Base-by-base conservation (phyloP, 23 red algal genomes). In the Gracilaria gracilis region DNA sequence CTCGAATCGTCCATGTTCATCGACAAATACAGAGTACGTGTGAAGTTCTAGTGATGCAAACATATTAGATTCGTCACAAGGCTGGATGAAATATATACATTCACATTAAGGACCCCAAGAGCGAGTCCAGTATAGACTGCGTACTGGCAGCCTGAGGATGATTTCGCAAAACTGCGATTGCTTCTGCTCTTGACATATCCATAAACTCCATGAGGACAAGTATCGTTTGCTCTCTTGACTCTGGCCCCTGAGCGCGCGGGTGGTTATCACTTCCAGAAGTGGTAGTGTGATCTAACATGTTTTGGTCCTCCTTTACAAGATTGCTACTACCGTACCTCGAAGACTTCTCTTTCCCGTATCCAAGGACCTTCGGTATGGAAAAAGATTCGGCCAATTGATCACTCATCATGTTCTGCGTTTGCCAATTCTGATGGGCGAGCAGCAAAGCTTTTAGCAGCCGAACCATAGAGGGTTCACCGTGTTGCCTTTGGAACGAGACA, bases 151-250 rank as follows among this genome's bases (percentile, higher is more conserved):
- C 48, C 27, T 80, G 69, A 47, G 86, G 86, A 79, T 89, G 54
- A 64, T 89, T 89, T 61, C 86, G 71, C 24, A 89, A 42, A 5
- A 89, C 61, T 54, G 72, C 55, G 2, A 89, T 51, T 16, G 86
- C 86, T 50, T 89, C 86, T 48, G 86, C 72, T 13, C 86, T 28
- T 27, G 86, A 89, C 37, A 89, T 79, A 27, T 67, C 50, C 49
- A 89, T 67, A 59, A 89, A 89, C 53, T 89, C 86, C 86, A 89
- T 89, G 12, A 89, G 39, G 24, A 59, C 72, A 3, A 89, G 72
- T 23, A 89, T 71, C 40, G 61, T 79, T 61, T 61, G 64, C 38
- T 89, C 86, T 37, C 72, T 61, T 42, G 55, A 71, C 49, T 61
- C 36, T 14, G 69, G 21, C 0, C 71, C 28, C 17, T 27, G 55